Evolutionary conservation across 78 protist genomes (phyloP), one percentile per base, ranked within the genome.

Genomic region (Dictyostelium intermedium): DNA sequence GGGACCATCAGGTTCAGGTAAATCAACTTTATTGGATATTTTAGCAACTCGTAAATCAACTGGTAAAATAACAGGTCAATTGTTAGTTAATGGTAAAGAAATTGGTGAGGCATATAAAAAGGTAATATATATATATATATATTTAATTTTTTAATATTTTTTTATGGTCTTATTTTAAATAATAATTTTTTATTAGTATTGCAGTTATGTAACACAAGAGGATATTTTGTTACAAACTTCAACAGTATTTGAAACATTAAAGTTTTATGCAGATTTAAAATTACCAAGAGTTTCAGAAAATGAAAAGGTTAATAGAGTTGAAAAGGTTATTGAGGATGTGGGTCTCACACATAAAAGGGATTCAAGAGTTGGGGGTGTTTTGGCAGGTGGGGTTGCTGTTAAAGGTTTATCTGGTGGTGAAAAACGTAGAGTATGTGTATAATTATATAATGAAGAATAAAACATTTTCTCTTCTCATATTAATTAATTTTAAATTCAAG

Each of bases 1-100:
- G 93, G 97, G 97, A 13, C 97, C 97, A 30, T 84, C 95, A 23
- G 97, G 97, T 47, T 27, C 92, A 23, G 97, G 97, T 37, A 96
- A 96, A 82, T 84, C 97, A 35, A 96, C 97, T 18, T 83, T 96
- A 20, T 41, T 96, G 20, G 96, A 92, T 84, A 37, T 92, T 37
- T 61, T 96, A 25, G 95, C 97, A 16, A n/a, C 82, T 1, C 72
- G 97, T 56, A 92, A 92, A 41, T n/a, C 43, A 27, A 60, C 69
- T 37, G 96, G 87, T 30, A 84, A 27, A 27, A 56, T 78, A 16
- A 56, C 43, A 32, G 91, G 96, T 13, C 41, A 86, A 41, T 13
- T 81, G 10, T 81, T 81, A 32, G 74, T 81, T 5, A 81, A 81
- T 81, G 85, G 85, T 23, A 81, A 81, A 81, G 85, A 81, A 56